These are phyloP conservation scores for Zygosaccharomyces rouxii DNA, from an alignment of 805 yeast species.

Conservation along the genomic window DNA sequence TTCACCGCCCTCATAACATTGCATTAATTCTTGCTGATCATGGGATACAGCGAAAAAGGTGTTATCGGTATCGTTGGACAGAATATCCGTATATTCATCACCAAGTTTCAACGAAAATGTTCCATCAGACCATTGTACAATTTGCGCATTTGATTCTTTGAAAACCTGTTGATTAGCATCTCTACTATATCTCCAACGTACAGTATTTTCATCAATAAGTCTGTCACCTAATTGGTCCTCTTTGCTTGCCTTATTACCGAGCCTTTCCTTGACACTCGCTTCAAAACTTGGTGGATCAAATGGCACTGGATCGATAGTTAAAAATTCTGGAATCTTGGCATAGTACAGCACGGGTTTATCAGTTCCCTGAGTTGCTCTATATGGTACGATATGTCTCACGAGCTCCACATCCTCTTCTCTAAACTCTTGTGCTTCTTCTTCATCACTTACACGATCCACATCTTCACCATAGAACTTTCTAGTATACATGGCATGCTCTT, in stretches of 20 bases:
- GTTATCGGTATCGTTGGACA: conserved; percentile 59
- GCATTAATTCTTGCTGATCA: conserved; percentile 63
- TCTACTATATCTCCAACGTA: conserved; percentile 90
- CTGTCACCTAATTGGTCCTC: conserved; percentile 58
- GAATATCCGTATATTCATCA: conserved; percentile 77
- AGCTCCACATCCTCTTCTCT: conserved; percentile 37
- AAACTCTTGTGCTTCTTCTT: conserved; percentile 36
- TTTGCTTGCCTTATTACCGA: conserved; percentile 32
- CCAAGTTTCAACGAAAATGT: conserved; percentile 81
- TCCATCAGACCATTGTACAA: conserved; percentile 94
- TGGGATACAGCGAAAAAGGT: conserved; percentile 68
- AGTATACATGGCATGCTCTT: conserved; percentile 33
- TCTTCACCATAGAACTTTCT: conserved; percentile 36
- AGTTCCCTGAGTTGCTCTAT: conserved; percentile 41
- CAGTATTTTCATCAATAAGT: conserved; percentile 72
- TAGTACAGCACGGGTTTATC: conserved; percentile 38
- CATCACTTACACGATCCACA: conserved; percentile 24
- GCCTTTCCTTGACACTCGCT: conserved; percentile 42
- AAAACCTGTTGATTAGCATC: conserved; percentile 64
- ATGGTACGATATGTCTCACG: conserved; percentile 43
- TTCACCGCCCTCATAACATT: conserved; percentile 55
- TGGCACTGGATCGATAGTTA: conserved; percentile 78
- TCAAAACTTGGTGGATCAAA: conserved; percentile 73
- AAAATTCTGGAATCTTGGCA: conserved; percentile 75
- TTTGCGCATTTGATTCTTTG: conserved; percentile 84